Percentiles rank a stretch among this genome's conserved stretches.
Conservation (phyloP, 2,329 filamentous ascomycete genomes). For the Thermothelomyces thermophilus region DNA sequence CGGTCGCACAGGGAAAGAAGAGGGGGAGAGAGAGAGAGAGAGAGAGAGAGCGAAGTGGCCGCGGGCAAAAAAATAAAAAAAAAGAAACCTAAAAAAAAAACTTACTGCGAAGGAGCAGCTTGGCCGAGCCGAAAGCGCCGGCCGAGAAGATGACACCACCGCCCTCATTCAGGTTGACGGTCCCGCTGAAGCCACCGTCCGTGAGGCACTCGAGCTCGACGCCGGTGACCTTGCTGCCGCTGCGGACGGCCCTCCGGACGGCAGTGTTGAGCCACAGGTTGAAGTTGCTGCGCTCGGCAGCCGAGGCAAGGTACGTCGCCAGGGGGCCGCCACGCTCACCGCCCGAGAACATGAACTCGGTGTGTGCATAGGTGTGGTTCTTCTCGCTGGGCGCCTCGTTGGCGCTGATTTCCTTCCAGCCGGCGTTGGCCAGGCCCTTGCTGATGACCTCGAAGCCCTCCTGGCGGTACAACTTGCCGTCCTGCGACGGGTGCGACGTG, state of each 20-base stretch:
- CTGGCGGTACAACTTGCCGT: slow-evolving; percentile 61
- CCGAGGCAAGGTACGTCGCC: slow-evolving; percentile 55
- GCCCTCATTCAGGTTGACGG: slow-evolving; percentile 48
- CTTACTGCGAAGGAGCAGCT: slow-evolving; percentile 58
- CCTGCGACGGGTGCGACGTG: slow-evolving; percentile 57
- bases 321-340: slow-evolving; percentile 64
- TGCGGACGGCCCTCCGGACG: slow-evolving; percentile 60
- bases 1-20: no score
- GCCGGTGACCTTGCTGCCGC: slow-evolving; percentile 55
- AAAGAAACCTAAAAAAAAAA: background rate
- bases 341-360: slow-evolving; percentile 60
- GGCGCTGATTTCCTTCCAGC: slow-evolving; percentile 57
- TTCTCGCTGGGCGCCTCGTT: slow-evolving; percentile 56
- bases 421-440: slow-evolving; percentile 49
- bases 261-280: slow-evolving; percentile 59
- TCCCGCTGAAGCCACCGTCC: slow-evolving; percentile 49
- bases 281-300: slow-evolving; percentile 53
- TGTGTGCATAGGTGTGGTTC: slow-evolving; percentile 57
- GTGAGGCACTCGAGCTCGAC: slow-evolving; percentile 57
- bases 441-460: slow-evolving; percentile 59
- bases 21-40: no score
- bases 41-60: background rate
- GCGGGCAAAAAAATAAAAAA: no score
- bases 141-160: slow-evolving; percentile 63
- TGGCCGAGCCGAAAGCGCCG: slow-evolving; percentile 63